A percentile compares a stretch with the other conserved stretches of the same genome.
These are phyloP conservation scores for Sporothrix globosa DNA, from an alignment of 2,329 filamentous ascomycete species.

Conservation along the genomic window DNA sequence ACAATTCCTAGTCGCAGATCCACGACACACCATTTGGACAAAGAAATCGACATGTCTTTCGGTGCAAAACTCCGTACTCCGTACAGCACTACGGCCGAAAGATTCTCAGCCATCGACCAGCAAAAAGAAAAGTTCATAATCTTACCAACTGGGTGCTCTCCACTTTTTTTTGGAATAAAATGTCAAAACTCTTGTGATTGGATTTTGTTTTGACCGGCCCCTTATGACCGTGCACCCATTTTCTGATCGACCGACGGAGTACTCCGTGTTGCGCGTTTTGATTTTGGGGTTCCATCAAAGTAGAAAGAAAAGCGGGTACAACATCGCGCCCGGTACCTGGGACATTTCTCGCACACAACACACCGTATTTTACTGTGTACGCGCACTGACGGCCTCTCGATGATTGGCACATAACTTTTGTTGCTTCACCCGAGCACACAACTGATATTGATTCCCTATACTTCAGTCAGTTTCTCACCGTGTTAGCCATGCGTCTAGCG, in stretches of 20 bases:
- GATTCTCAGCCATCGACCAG: background rate
- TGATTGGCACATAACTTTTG: background rate
- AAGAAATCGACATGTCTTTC: background rate
- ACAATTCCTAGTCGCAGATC: background rate
- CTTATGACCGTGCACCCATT: background rate
- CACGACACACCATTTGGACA: background rate
- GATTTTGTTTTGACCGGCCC: background rate
- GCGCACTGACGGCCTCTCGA: too few species aligned
- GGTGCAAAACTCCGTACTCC: too few species aligned
- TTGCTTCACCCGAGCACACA: too few species aligned
- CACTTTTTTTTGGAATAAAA: background rate
- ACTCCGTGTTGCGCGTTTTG: background rate
- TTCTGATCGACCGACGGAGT: background rate
- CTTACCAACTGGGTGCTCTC: background rate
- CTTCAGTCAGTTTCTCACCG: too few species aligned
- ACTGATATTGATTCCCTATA: too few species aligned
- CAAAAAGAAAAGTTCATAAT: background rate
- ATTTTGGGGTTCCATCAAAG: background rate
- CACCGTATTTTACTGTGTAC: background rate
- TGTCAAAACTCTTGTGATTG: background rate
- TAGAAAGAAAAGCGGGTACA: conserved; percentile 1
- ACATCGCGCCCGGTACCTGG: background rate
- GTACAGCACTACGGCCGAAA: background rate
- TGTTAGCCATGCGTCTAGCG: too few species aligned
- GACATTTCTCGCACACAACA: background rate